Percentiles rank a stretch among this genome's conserved stretches.
These are phyloP conservation scores for Ambrosia hybrid DNA, from an alignment of 140 eudicot species.

Conservation along the genomic window DNA sequence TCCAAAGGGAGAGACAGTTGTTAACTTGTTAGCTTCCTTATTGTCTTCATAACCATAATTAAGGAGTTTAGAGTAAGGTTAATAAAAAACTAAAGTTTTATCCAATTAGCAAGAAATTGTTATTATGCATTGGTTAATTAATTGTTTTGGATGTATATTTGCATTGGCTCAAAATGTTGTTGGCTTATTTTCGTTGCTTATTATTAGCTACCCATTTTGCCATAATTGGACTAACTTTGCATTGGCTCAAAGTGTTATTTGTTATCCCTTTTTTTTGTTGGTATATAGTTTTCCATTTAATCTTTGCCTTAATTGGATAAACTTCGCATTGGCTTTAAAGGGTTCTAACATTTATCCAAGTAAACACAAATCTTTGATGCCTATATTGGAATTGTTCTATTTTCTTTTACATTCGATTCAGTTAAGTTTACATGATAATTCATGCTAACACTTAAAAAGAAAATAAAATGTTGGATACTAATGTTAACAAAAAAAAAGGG, in stretches of 20 bases:
- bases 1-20: conserved; percentile 21
- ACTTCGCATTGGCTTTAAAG: neutral
- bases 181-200: neutral
- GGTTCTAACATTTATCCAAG: neutral
- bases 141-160: neutral
- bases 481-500: neutral
- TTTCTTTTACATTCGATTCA: too few species aligned
- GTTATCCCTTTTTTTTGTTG: too few species aligned
- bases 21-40: neutral
- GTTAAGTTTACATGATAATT: too few species aligned
- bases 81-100: conserved; percentile 13
- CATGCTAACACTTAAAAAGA: too few species aligned
- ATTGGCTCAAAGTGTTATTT: too few species aligned
- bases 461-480: neutral
- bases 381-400: neutral
- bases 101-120: neutral
- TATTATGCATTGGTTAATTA: neutral
- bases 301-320: neutral
- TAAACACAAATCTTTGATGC: neutral
- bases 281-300: neutral
- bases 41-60: conserved; percentile 34
- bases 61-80: conserved; percentile 19
- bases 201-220: neutral
- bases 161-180: neutral
- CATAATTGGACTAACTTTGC: too few species aligned